Percentiles rank a stretch among this genome's conserved stretches.
These are phyloP conservation scores for Boeremia lycopersici DNA, from an alignment of 2,329 filamentous ascomycete genomes.

Conservation along the genomic window DNA sequence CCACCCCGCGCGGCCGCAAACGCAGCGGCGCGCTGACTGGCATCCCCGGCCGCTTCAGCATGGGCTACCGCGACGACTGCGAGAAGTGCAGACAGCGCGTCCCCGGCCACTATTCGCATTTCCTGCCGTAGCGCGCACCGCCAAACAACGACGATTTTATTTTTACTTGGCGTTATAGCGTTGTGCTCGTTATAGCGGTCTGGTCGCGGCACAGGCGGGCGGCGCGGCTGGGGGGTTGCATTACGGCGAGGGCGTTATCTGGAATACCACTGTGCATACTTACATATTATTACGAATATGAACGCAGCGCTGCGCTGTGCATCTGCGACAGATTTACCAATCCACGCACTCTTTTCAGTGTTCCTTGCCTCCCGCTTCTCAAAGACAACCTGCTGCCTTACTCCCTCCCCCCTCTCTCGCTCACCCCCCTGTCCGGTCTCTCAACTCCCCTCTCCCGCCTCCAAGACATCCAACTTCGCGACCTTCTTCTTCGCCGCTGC, in stretches of 20 bases:
- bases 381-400: too few species aligned
- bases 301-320: too few species aligned
- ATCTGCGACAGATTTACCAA: too few species aligned
- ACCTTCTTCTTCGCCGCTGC: not conserved
- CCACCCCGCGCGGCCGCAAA: slow-evolving; percentile 42
- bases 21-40: slow-evolving; percentile 48
- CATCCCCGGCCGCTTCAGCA: slow-evolving; percentile 48
- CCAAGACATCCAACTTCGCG: too few species aligned
- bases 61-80: slow-evolving; percentile 58
- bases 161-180: not conserved
- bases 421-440: too few species aligned
- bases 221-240: not conserved
- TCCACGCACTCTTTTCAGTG: too few species aligned
- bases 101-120: slow-evolving; percentile 59
- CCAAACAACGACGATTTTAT: not conserved
- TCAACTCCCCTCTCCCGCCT: too few species aligned
- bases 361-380: too few species aligned
- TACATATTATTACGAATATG: too few species aligned
- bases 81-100: slow-evolving; percentile 55
- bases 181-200: not conserved
- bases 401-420: too few species aligned
- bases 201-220: not conserved
- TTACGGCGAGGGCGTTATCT: not conserved
- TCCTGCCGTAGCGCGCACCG: slow-evolving; percentile 33
- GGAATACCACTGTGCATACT: not conserved